A percentile compares a stretch with the other conserved stretches of the same genome.
These are phyloP conservation scores for Magnusiomyces tetraspermus DNA, from an alignment of 1,139 yeast genomes.

Conservation along the genomic window DNA sequence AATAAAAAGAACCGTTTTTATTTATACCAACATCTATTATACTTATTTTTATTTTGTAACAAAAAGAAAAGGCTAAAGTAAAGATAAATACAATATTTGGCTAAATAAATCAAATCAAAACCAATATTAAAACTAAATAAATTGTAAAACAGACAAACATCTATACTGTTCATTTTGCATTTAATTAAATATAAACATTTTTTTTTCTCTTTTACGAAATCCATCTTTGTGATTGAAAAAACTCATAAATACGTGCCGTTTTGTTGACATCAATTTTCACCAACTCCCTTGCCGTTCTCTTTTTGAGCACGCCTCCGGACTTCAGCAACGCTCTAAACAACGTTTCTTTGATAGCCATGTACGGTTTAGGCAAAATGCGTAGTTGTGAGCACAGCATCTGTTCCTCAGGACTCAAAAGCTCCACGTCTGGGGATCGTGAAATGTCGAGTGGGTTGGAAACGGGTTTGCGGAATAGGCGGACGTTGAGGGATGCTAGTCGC, in stretches of 20 bases:
- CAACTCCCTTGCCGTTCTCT: conserved; percentile 73
- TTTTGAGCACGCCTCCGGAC: conserved; percentile 74
- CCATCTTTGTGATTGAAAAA: conserved; percentile 91
- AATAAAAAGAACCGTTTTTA: too few relatives aligned
- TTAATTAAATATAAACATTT: too few relatives aligned
- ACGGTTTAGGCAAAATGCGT: conserved; percentile 85
- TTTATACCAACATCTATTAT: too few relatives aligned
- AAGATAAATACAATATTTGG: too few relatives aligned
- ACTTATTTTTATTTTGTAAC: too few relatives aligned
- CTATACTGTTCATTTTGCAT: too few relatives aligned
- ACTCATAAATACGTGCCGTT: conserved; percentile 81
- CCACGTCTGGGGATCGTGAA: conserved; percentile 74
- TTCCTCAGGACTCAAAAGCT: conserved; percentile 74
- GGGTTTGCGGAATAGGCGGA: conserved; percentile 23
- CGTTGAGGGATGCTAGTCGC: conserved; percentile 10
- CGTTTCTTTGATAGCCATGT: conserved; percentile 86
- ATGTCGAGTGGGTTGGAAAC: conserved; percentile 46
- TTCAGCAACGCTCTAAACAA: conserved; percentile 78
- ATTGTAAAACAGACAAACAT: too few relatives aligned
- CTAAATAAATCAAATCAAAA: too few relatives aligned
- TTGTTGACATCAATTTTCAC: conserved; percentile 79
- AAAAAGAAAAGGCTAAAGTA: too few relatives aligned
- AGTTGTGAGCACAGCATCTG: conserved; percentile 75
- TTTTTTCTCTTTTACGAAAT: conserved; percentile 21
- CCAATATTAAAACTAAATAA: too few relatives aligned